These are phyloP conservation scores for Actinomortierella wolfii DNA, from an alignment of 371 early-diverging fungal genomes.

Conservation along the genomic window DNA sequence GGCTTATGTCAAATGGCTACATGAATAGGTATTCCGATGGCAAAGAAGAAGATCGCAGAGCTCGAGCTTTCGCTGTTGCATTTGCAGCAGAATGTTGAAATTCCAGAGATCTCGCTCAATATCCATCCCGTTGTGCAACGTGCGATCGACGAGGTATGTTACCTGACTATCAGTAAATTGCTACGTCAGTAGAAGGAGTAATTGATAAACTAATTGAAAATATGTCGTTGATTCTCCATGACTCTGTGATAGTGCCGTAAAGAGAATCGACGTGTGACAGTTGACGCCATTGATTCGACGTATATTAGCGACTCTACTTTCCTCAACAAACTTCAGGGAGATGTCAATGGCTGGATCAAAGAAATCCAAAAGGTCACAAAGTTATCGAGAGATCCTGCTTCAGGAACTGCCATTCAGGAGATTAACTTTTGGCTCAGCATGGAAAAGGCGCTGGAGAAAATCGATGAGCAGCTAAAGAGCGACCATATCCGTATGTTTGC, in stretches of 20 bases:
- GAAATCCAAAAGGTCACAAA: slow-evolving; percentile 98
- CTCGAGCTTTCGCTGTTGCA: slow-evolving; percentile 93
- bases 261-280: slow-evolving; percentile 66
- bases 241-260: slow-evolving; percentile 57
- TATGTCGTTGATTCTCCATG: not conserved
- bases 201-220: not conserved
- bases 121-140: slow-evolving; percentile 87
- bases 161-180: no score
- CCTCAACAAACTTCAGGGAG: slow-evolving; percentile 90
- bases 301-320: slow-evolving; percentile 83
- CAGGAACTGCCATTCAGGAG: slow-evolving; percentile 95
- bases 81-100: slow-evolving; percentile 97
- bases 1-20: not conserved
- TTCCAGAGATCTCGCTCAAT: slow-evolving; percentile 89
- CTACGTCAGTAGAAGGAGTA: no score
- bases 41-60: slow-evolving; percentile 98
- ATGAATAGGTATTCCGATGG: slow-evolving; percentile 76
- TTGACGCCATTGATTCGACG: slow-evolving; percentile 72
- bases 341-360: slow-evolving; percentile 98
- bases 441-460: slow-evolving; percentile 91
- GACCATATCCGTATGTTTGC: slow-evolving; percentile 74
- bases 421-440: slow-evolving; percentile 98
- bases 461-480: slow-evolving; percentile 94
- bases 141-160: slow-evolving; percentile 71
- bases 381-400: slow-evolving; percentile 90